phyloP scores from a whole-genome alignment of 345 rosid genomes.

The Capsella bursapastoris region DNA sequence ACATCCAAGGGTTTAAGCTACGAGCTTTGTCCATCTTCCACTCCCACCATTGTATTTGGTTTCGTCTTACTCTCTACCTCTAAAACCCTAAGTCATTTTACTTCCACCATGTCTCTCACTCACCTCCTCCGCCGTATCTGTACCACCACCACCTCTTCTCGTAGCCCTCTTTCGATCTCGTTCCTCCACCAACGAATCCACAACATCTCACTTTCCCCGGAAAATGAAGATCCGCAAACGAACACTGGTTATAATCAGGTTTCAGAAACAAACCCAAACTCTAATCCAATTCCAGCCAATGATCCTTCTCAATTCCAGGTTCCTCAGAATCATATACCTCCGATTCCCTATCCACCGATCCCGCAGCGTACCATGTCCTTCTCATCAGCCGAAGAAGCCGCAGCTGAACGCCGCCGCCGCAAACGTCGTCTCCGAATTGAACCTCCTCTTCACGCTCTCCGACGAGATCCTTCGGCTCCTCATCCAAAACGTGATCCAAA shows the following conservation, averaged over 20 bases:
- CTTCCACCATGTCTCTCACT: conserved; percentile 55
- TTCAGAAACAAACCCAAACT: neutral
- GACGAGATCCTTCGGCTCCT: conserved; percentile 53
- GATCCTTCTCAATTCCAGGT: conserved; percentile 34
- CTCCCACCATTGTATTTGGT: neutral
- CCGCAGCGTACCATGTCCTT: conserved; percentile 62
- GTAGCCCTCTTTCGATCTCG: conserved; percentile 14
- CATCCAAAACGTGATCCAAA: conserved; percentile 85
- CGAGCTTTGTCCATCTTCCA: neutral
- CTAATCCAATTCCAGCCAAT: conserved; percentile 21
- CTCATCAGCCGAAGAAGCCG: conserved; percentile 96
- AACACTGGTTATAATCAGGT: conserved; percentile 12
- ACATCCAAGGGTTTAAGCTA: conserved; percentile 40
- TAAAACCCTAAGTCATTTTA: conserved; percentile 34
- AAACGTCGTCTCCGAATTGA: conserved; percentile 91
- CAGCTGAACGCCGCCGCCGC: conserved; percentile 90
- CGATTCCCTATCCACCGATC: conserved; percentile 26
- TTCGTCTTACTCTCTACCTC: conserved; percentile 34
- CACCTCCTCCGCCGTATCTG: conserved; percentile 52
- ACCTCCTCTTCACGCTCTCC: conserved; percentile 92
- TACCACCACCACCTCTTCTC: conserved; percentile 2
- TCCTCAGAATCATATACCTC: conserved; percentile 26
- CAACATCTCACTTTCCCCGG: conserved; percentile 30
- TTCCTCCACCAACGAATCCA: conserved; percentile 42
- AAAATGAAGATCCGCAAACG: conserved; percentile 16